Percentiles rank a stretch among this genome's conserved stretches.
phyloP scores from a whole-genome alignment of 805 yeast genomes.

The Candida nitratophila region DNA sequence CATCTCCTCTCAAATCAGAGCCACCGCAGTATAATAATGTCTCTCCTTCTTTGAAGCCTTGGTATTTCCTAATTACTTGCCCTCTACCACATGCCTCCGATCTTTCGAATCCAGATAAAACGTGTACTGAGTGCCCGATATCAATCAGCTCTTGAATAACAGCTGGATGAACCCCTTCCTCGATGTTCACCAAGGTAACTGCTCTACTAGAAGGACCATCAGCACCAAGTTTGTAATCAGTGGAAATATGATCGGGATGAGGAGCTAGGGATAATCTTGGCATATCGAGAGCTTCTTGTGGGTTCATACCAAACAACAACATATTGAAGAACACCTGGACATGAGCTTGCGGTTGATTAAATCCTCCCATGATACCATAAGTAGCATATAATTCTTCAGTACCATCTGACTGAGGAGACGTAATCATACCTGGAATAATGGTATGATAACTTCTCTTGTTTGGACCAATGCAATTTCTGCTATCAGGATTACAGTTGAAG shows the following conservation, averaged over 20 bases:
- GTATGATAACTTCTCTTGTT: conserved; percentile 77
- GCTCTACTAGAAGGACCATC: conserved; percentile 59
- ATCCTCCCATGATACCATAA: conserved; percentile 85
- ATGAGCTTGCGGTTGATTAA: conserved; percentile 82
- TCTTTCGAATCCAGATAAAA: conserved; percentile 36
- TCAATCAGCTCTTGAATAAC: conserved; percentile 37
- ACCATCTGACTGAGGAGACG: conserved; percentile 27
- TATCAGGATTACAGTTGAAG: conserved; percentile 52
- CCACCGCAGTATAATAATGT: conserved; percentile 57
- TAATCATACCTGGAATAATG: conserved; percentile 76
- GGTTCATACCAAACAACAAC: conserved; percentile 52
- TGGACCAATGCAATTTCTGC: conserved; percentile 57
- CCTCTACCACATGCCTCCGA: conserved; percentile 46
- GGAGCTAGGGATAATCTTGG: conserved; percentile 66
- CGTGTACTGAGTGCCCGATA: conserved; percentile 52
- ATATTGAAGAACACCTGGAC: conserved; percentile 69
- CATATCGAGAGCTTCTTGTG: conserved; percentile 70
- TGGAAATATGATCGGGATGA: conserved; percentile 31
- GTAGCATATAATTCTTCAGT: conserved; percentile 51
- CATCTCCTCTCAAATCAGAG: conserved; percentile 80
- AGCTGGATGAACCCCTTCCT: conserved; percentile 50
- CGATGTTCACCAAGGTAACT: conserved; percentile 53
- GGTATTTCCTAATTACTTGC: conserved; percentile 54
- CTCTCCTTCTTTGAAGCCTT: conserved; percentile 15
- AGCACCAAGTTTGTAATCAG: conserved; percentile 51